Evolutionary conservation across 805 yeast genomes (phyloP), one percentile per base, ranked within the genome.

Genomic region (Yamadazyma phyllophila): DNA sequence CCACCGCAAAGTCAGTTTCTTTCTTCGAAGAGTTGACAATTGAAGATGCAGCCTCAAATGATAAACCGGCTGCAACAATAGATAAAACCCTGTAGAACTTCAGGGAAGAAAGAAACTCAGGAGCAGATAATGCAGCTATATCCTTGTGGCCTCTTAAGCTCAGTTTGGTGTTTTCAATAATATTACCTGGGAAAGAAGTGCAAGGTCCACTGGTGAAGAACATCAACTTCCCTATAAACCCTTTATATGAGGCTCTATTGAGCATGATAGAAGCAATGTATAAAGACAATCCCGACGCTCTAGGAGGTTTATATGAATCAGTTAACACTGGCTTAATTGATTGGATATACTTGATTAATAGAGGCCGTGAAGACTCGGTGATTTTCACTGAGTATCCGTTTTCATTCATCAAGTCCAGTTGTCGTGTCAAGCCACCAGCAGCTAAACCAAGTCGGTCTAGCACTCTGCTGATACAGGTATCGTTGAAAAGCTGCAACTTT

Each of bases 161-260:
- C 3, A 47, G 45, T 26, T 39, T 26, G 2, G 26, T 35, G 12
- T 15, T 17, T 7, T 41, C 42, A 1, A 66, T 60, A 17, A 73
- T 56, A 29, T 49, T 55, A 0, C 77, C 78, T 0, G 75, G 75
- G 12, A 54, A 56, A 4, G 39, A 26, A 2, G 74, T 69, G 32
- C 70, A 61, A 2, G 78, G 76, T 0, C 77, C 77, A 24, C 66
- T 54, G 4, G 62, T 47, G 46, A 71, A 70, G 2, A 65, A 41
- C 13, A 56, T 36, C 1, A 69, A 50, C 13, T 64, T 60, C 0
- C 67, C 75, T 12, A 50, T 32, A 12, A 61, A 54, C 24, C 55
- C 53, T 15, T 53, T 52, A 45, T 49, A 57, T 2, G 66, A 41
- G 12, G 51, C 27, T 7, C 44, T 39, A 4, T 58, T 41, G 2